Conservation (phyloP, 805 yeast species). For the Saccharomyces jurei region DNA sequence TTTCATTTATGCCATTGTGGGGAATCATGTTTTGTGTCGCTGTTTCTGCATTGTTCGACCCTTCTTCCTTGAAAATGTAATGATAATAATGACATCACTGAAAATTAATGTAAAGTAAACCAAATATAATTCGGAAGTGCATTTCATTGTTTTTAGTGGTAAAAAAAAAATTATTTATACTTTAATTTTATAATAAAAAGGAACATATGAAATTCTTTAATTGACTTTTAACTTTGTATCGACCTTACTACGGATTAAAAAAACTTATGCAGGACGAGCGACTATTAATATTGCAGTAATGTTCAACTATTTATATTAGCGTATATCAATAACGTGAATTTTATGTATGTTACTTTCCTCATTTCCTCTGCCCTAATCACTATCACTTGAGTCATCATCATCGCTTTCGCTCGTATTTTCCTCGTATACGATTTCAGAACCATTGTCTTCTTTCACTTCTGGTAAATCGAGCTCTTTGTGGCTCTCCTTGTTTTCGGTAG, state of each 20-base stretch:
- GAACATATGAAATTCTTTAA: too few relatives aligned
- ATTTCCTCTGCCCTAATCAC: slow-evolving; percentile 10
- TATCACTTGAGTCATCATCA: slow-evolving; percentile 17
- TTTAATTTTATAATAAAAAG: too few relatives aligned
- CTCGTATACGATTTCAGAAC: slow-evolving; percentile 31
- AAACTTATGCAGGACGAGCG: not conserved
- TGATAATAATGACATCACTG: not conserved
- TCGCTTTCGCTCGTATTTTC: slow-evolving; percentile 27
- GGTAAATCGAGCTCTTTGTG: slow-evolving; percentile 30
- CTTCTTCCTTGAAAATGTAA: not conserved
- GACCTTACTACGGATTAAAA: not conserved
- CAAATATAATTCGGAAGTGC: not conserved
- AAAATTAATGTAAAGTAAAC: not conserved
- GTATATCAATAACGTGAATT: not conserved
- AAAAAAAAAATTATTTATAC: too few relatives aligned
- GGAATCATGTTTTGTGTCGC: not conserved
- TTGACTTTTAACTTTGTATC: too few relatives aligned
- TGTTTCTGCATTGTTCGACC: not conserved
- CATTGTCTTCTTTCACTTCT: slow-evolving; percentile 28
- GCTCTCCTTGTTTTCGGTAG: slow-evolving; percentile 29
- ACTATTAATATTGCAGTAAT: not conserved
- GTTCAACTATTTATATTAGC: not conserved
- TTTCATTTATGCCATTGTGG: not conserved
- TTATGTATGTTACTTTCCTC: not conserved
- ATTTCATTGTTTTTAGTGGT: not conserved